Conservation (phyloP, 1,139 yeast species). For the Geotrichum reessii region DNA sequence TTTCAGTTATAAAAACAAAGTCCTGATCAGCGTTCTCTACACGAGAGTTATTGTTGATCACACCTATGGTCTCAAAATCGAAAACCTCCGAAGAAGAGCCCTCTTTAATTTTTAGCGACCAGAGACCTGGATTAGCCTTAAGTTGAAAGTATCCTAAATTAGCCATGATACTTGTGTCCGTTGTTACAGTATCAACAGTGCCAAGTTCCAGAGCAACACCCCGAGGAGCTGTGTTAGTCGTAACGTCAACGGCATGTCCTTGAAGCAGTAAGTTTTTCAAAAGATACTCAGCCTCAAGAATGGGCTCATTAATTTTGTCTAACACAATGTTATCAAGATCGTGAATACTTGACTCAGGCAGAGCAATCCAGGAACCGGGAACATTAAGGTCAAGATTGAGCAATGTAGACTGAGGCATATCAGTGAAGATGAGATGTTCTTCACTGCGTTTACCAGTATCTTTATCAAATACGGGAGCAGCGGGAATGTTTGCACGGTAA, state of each 20-base stretch:
- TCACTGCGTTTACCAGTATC: constrained; percentile 21
- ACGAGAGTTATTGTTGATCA: constrained; percentile 29
- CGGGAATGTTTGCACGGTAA: constrained; percentile 47
- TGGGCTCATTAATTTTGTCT: constrained; percentile 32
- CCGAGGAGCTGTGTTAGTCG: constrained; percentile 41
- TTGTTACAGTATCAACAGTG: constrained; percentile 23
- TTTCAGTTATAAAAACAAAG: constrained; percentile 31
- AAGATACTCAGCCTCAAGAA: constrained; percentile 42
- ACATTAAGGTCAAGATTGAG: constrained; percentile 56
- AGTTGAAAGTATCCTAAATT: constrained; percentile 73
- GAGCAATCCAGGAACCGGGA: constrained; percentile 62
- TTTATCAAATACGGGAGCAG: constrained; percentile 40
- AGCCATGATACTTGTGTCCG: constrained; percentile 66
- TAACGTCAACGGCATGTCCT: constrained; percentile 56
- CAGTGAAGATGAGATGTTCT: constrained; percentile 27
- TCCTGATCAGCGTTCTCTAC: constrained; percentile 11
- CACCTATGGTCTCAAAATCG: constrained; percentile 36
- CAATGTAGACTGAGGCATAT: constrained; percentile 46
- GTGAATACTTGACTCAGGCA: constrained; percentile 11
- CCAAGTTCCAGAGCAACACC: constrained; percentile 49
- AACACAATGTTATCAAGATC: constrained; percentile 15
- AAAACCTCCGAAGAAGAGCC: constrained; percentile 43
- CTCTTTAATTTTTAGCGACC: constrained; percentile 46
- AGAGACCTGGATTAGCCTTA: constrained; percentile 61
- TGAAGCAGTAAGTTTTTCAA: constrained; percentile 56